A percentile compares a stretch with the other conserved stretches of the same genome.
phyloP scores from a whole-genome alignment of 2,329 filamentous ascomycete species.

The Colletotrichum magnum region DNA sequence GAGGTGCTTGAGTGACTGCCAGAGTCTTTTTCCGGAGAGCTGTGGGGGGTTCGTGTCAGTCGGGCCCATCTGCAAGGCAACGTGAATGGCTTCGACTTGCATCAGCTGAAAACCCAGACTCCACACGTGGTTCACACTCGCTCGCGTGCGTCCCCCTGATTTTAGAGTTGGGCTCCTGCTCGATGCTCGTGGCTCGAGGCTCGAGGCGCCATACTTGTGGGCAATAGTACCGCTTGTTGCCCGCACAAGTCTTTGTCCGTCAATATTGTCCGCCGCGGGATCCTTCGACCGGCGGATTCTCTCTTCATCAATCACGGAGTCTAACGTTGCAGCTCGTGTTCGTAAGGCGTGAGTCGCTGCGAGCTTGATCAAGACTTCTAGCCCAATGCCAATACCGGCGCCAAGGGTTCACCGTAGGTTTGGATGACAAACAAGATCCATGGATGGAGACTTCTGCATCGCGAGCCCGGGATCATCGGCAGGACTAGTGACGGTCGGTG shows the following conservation, averaged over 20 bases:
- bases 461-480: constrained; percentile 30
- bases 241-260: not conserved
- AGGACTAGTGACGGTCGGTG: constrained; percentile 24
- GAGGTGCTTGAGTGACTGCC: not conserved
- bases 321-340: not conserved
- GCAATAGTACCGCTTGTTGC: not conserved
- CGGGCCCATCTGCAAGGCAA: constrained; percentile 29
- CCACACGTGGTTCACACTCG: constrained; percentile 11
- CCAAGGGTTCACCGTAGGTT: constrained; percentile 27
- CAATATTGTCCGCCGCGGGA: no score
- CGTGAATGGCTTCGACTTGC: constrained; percentile 24
- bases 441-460: constrained; percentile 28
- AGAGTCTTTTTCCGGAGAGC: constrained; percentile 19
- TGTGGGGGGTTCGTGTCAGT: constrained; percentile 26
- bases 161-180: not conserved
- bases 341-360: not conserved
- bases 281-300: constrained; percentile 9
- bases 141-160: constrained; percentile 6
- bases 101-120: constrained; percentile 9
- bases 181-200: not conserved
- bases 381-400: constrained; percentile 10
- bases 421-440: constrained; percentile 34
- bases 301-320: constrained; percentile 6
- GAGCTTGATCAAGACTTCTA: not conserved
- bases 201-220: not conserved